Conservation (phyloP, 2,329 filamentous ascomycete genomes). For the Alternaria rosae region DNA sequence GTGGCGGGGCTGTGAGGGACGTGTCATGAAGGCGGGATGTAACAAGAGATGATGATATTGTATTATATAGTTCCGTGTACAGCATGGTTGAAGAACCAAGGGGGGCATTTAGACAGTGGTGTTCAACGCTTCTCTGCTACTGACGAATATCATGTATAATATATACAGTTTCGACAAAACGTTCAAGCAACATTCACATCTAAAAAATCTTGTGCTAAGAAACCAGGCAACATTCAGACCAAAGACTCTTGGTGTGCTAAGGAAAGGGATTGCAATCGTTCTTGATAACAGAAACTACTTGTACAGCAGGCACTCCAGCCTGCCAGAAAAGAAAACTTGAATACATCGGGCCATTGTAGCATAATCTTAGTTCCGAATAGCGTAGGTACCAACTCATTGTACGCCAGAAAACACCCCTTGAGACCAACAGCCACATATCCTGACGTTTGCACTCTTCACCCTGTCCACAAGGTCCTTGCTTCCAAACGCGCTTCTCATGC, state of each 20-base stretch:
- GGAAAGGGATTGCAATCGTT: background rate
- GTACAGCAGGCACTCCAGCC: background rate
- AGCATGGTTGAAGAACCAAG: background rate
- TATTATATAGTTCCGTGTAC: slow-evolving; percentile 12
- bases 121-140: background rate
- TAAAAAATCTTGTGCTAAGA: too few relatives aligned
- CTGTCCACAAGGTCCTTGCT: background rate
- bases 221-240: background rate
- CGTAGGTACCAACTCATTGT: background rate
- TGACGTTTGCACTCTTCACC: background rate
- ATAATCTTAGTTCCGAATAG: background rate
- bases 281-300: background rate
- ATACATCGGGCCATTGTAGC: background rate
- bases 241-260: background rate
- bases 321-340: background rate
- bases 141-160: slow-evolving; percentile 2
- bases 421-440: background rate
- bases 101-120: background rate
- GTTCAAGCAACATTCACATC: background rate
- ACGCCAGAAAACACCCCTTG: slow-evolving; percentile 2
- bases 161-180: background rate
- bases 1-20: background rate
- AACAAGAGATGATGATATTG: slow-evolving; percentile 1
- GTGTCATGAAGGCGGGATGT: background rate
- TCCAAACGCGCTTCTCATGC: background rate